Evolutionary conservation across 345 rosid species (phyloP), one percentile per base, ranked within the genome.

Genomic region (Aethionema arabicum): DNA sequence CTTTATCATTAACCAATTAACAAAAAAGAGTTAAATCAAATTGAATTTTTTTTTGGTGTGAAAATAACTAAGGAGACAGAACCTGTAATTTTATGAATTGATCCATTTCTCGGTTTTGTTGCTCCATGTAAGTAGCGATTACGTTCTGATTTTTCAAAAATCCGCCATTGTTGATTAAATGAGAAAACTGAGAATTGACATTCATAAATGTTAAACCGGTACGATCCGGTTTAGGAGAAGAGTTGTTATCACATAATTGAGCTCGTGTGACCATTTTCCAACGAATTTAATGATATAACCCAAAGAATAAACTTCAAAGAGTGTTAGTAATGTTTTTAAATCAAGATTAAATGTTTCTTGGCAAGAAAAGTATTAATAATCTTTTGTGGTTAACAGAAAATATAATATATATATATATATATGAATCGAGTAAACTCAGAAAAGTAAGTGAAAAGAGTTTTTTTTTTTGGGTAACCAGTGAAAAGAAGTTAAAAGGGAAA

Each of bases 71-170:
- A n/a, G n/a, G n/a, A n/a, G n/a, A n/a, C n/a, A n/a, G n/a, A n/a
- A 40, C 93, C 93, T 86, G 93, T 29, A 72, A 65, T 70, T 54
- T 75, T 39, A 84, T 59, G 40, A 60, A 77, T 27, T 74, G 77
- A 69, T 83, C 85, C 30, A 82, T 60, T 67, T 79, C 90, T 41
- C 63, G 80, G n/a, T 46, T 61, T 45, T 86, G 85, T 13, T 73
- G 78, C 54, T 27, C 29, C 21, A 47, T 5, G 52, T 47, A 12
- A 12, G 9, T 29, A 14, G 21, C 52, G 29, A 47, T 7, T 7
- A 27, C 12, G 31, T 12, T 47, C 1, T 47, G n/a, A n/a, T n/a
- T n/a, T n/a, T n/a, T n/a, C n/a, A n/a, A n/a, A n/a, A n/a, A n/a
- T n/a, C n/a, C n/a, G n/a, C n/a, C n/a, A n/a, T n/a, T n/a, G n/a